Evolutionary conservation across 306 rosid species (phyloP).

Genomic region (Heteromeles arbutifolia): DNA sequence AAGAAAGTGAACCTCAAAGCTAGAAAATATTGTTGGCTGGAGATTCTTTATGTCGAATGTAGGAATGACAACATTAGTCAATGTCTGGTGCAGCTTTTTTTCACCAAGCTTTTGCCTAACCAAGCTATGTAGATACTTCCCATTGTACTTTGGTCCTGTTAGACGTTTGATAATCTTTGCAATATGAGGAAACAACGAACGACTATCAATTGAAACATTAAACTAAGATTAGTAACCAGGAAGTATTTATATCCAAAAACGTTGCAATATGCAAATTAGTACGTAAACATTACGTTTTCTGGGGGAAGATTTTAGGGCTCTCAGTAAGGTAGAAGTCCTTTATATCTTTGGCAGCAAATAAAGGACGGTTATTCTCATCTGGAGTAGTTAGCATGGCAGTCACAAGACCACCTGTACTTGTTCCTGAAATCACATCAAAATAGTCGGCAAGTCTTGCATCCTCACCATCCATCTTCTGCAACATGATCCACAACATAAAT

Average conservation of each 20-base stretch:
- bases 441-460: slow-evolving; percentile 55
- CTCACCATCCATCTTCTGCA: slow-evolving; percentile 58
- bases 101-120: slow-evolving; percentile 50
- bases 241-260: not conserved
- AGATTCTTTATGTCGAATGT: slow-evolving; percentile 49
- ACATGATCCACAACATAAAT: not conserved
- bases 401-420: slow-evolving; percentile 63
- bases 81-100: slow-evolving; percentile 41
- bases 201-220: slow-evolving; percentile 11
- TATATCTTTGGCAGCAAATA: slow-evolving; percentile 56
- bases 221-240: not conserved
- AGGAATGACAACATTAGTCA: slow-evolving; percentile 64
- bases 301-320: slow-evolving; percentile 55
- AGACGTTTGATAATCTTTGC: slow-evolving; percentile 22
- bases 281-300: slow-evolving; percentile 19
- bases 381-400: slow-evolving; percentile 62
- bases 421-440: slow-evolving; percentile 62
- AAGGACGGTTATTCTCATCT: slow-evolving; percentile 49
- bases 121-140: slow-evolving; percentile 49
- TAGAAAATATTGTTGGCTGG: slow-evolving; percentile 55
- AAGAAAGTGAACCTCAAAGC: slow-evolving; percentile 37
- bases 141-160: slow-evolving; percentile 68
- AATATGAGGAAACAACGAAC: not conserved
- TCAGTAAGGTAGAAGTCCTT: slow-evolving; percentile 49
- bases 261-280: not conserved